These are phyloP conservation scores for Sporisorium sorghi DNA, from an alignment of 1,284 basidiomycete species.

Conservation along the genomic window DNA sequence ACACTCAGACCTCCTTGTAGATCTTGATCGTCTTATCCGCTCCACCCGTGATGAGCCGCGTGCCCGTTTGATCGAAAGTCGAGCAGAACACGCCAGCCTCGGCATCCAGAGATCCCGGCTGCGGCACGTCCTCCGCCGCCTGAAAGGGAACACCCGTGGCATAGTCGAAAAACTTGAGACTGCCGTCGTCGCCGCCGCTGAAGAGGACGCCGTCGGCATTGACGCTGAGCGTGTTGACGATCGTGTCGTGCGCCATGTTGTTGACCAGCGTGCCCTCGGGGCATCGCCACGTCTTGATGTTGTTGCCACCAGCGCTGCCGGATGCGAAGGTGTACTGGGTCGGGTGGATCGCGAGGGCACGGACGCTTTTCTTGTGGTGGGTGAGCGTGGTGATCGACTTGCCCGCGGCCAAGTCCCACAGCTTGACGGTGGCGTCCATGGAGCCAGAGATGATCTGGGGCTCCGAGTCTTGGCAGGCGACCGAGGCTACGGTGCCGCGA, in stretches of 20 bases:
- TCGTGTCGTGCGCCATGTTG: conserved; percentile 93
- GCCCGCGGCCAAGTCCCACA: conserved; percentile 99
- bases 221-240: conserved; percentile 94
- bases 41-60: conserved; percentile 89
- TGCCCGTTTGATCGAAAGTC: conserved; percentile 94
- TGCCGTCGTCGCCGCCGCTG: conserved; percentile 75
- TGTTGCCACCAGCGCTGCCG: conserved; percentile 93
- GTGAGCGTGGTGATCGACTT: conserved; percentile 95
- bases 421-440: conserved; percentile 95
- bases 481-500: conserved; percentile 91
- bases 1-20: conserved; percentile 51
- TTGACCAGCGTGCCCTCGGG: conserved; percentile 96
- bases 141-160: conserved; percentile 94
- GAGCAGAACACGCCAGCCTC: conserved; percentile 92
- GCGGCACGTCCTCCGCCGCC: conserved; percentile 90
- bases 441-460: conserved; percentile 97
- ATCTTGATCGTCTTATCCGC: conserved; percentile 83
- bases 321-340: conserved; percentile 90
- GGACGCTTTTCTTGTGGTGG: conserved; percentile 96
- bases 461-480: conserved; percentile 93
- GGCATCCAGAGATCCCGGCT: conserved; percentile 95
- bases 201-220: conserved; percentile 97
- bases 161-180: conserved; percentile 75
- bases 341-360: conserved; percentile 91
- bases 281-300: conserved; percentile 99